These are phyloP conservation scores for Cordyceps pruinosa DNA, from an alignment of 2,329 filamentous ascomycete genomes.

Conservation along the genomic window DNA sequence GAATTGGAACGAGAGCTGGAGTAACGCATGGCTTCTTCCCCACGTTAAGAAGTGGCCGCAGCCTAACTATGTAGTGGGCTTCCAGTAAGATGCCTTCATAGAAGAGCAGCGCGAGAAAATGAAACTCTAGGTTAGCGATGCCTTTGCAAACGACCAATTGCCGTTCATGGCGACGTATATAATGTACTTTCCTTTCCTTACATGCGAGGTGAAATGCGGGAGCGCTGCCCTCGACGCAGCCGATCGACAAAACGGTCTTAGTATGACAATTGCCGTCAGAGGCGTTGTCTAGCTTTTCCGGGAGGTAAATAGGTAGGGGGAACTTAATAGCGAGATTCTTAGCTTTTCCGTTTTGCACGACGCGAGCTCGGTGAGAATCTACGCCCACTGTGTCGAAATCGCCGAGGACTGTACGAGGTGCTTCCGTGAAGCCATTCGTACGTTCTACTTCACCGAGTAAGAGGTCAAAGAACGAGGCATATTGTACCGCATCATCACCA, in stretches of 20 bases:
- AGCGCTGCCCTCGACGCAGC: slow-evolving; percentile 26
- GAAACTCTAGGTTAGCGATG: too few species aligned
- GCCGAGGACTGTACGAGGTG: neutral
- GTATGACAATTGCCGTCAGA: slow-evolving; percentile 25
- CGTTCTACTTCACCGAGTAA: neutral
- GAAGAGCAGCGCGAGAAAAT: too few species aligned
- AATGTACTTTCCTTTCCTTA: slow-evolving; percentile 42
- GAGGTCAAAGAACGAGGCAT: neutral
- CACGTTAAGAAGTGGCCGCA: too few species aligned
- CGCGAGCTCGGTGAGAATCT: neutral
- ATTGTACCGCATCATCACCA: slow-evolving; percentile 1
- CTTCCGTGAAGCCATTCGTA: neutral
- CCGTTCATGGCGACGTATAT: slow-evolving; percentile 37
- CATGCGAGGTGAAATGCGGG: slow-evolving; percentile 39
- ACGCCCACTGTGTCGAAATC: slow-evolving; percentile 1
- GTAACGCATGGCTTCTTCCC: too few species aligned
- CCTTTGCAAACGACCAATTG: too few species aligned
- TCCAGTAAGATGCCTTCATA: too few species aligned
- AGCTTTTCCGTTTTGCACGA: slow-evolving; percentile 6
- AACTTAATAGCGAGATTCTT: slow-evolving; percentile 29
- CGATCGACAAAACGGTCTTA: slow-evolving; percentile 27
- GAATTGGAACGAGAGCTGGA: too few species aligned
- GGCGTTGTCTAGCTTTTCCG: slow-evolving; percentile 31
- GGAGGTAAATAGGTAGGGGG: slow-evolving; percentile 24
- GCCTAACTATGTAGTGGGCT: too few species aligned